Evolutionary conservation across 345 rosid genomes (phyloP), one percentile per base, ranked within the genome.

Genomic region (Durio zibethinus): DNA sequence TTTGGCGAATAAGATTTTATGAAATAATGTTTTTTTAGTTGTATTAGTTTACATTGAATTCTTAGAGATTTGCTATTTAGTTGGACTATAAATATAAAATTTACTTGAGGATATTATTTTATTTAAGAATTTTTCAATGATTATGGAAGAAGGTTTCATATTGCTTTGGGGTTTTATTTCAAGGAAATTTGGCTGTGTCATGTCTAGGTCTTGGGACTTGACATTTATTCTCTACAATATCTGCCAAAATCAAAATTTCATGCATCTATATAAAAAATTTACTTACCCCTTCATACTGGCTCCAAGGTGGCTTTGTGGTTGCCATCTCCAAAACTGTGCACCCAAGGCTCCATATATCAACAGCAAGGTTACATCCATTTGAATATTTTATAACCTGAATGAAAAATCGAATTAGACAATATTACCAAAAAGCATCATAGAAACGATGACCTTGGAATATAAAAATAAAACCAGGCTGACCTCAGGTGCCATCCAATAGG

Each of bases 401-500:
- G 21, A 48, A 42, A 63, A 43, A 56, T 33, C 36, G 48, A 62
- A 23, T 52, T 7, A 64, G 57, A 74, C 50, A 1, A 61, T 53
- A 65, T 65, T 66, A 81, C 31, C 71, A 72, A 52, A 80, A 74
- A 59, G 72, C 72, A 40, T 10, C 73, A 75, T 43, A 47, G 56
- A 72, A 76, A 18, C 47, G 57, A 38, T 25, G 72, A 29, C 36
- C 43, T 23, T 31, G 75, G 7, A 52, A 52, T n/a, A 33, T 6
- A 16, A 70, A 21, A 31, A 64, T 14, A 27, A 54, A 76, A 78
- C 75, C 59, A 74, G 54, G 79, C 81, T 57, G 72, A 89, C 97
- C 94, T 92, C 97, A 56, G 97, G 97, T 79, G 97, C 97, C 97
- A 92, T 92, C 97, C 97, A 92, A 81, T 90, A 90, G 33, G 97